These are phyloP conservation scores for Trametes pubescens DNA, from an alignment of 1,284 basidiomycete species.

Conservation along the genomic window DNA sequence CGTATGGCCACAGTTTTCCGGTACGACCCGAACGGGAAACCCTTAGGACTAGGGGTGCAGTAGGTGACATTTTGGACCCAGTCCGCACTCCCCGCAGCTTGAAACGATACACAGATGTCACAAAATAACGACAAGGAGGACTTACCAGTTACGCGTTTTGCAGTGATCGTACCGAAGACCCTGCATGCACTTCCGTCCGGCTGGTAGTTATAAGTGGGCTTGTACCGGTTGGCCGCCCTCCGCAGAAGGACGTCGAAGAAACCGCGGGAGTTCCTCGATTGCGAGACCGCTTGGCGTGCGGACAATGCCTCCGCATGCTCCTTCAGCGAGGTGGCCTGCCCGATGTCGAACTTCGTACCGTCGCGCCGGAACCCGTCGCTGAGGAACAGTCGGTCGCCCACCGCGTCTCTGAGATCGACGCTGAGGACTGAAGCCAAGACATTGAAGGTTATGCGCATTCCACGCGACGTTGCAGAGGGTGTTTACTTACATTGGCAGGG, in stretches of 20 bases:
- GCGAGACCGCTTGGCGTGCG: conserved; percentile 71
- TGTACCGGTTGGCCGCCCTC: conserved; percentile 56
- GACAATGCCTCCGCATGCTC: conserved; percentile 72
- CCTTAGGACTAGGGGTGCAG: no score
- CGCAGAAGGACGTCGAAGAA: conserved; percentile 65
- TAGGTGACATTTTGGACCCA: no score
- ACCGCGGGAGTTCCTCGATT: conserved; percentile 76
- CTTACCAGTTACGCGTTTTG: conserved; percentile 90
- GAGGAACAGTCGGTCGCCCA: conserved; percentile 91
- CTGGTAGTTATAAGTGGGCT: conserved; percentile 77
- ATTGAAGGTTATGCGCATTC: not conserved
- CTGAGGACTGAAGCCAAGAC: conserved; percentile 65
- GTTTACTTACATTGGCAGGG: conserved; percentile 84
- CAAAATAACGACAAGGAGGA: conserved; percentile 3
- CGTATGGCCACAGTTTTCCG: no score
- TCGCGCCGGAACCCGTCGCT: conserved; percentile 88
- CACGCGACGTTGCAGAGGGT: not conserved
- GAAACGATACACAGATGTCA: no score
- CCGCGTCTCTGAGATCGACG: conserved; percentile 91
- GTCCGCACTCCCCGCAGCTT: no score
- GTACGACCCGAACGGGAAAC: no score
- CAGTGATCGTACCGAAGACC: conserved; percentile 84
- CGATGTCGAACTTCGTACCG: conserved; percentile 85
- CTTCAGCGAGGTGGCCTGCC: conserved; percentile 81
- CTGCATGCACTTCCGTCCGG: conserved; percentile 79